Percentiles rank a stretch among this genome's conserved stretches.
Conservation (phyloP, 768 basidiomycete genomes). For the Coprinopsis cinerea region DNA sequence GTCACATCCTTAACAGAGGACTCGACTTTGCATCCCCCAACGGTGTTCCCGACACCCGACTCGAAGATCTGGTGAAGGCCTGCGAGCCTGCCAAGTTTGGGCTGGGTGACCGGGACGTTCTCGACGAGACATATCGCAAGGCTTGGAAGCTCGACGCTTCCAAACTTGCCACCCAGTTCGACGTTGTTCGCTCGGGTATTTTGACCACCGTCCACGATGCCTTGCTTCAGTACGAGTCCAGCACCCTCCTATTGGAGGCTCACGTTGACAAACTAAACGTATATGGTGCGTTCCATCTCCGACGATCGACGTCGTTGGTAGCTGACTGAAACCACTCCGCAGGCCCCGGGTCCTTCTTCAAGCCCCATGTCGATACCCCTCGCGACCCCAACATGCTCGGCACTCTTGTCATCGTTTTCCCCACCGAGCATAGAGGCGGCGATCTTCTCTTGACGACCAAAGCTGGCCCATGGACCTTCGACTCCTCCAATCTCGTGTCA, state of each 20-base stretch:
- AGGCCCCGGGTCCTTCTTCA: constrained; percentile 44
- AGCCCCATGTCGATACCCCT: constrained; percentile 44
- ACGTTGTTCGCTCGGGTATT: constrained; percentile 11
- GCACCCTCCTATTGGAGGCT: background rate
- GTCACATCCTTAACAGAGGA: background rate
- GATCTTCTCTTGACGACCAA: constrained; percentile 33
- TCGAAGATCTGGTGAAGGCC: constrained; percentile 13
- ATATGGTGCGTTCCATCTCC: constrained; percentile 21
- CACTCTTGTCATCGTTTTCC: constrained; percentile 45
- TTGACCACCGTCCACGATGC: constrained; percentile 10
- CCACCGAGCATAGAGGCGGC: constrained; percentile 41
- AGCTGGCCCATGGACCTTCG: constrained; percentile 31
- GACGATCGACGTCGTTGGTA: no score
- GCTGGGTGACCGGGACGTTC: constrained; percentile 17
- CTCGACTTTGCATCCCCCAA: background rate
- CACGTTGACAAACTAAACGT: constrained; percentile 28
- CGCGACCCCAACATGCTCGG: constrained; percentile 40
- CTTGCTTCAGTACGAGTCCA: constrained; percentile 14
- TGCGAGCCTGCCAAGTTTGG: constrained; percentile 23
- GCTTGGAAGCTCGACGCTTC: constrained; percentile 20
- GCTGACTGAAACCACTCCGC: no score
- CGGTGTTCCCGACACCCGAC: constrained; percentile 2
- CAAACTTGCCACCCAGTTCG: constrained; percentile 17
- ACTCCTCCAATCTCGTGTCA: constrained; percentile 24
- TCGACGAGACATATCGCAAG: constrained; percentile 23